Conservation (phyloP, 805 yeast genomes). For the Spathaspora boniae region DNA sequence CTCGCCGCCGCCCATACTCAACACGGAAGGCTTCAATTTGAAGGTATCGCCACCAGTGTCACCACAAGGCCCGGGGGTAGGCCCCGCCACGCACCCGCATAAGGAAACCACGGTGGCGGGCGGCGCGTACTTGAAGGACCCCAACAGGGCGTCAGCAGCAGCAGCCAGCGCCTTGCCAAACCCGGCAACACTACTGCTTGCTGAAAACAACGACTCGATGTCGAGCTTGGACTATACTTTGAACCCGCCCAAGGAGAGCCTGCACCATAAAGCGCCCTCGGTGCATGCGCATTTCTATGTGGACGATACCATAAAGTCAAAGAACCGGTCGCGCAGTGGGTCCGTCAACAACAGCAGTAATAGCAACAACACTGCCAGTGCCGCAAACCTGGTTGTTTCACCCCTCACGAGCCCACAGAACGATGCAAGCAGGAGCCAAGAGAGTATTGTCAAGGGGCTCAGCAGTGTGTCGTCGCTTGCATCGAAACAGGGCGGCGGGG, state of each 20-base stretch:
- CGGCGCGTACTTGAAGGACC: constrained; percentile 38
- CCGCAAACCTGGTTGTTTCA: not conserved
- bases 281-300: constrained; percentile 79
- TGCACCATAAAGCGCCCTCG: constrained; percentile 54
- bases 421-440: constrained; percentile 2
- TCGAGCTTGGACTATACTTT: constrained; percentile 23
- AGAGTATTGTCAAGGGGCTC: not conserved
- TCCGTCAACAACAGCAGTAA: constrained; percentile 15
- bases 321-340: constrained; percentile 38
- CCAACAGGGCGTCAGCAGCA: constrained; percentile 9
- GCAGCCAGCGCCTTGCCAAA: not conserved
- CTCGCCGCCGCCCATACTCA: constrained; percentile 68
- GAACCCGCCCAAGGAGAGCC: constrained; percentile 27
- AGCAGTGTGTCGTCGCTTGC: not conserved
- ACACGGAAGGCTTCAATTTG: no score
- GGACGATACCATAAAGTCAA: constrained; percentile 60
- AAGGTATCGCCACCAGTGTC: not conserved
- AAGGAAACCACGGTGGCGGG: constrained; percentile 39
- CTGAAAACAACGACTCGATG: constrained; percentile 15
- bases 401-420: not conserved
- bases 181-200: not conserved
- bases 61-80: no score
- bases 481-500: not conserved
- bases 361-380: not conserved
- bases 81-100: no score